Evolutionary conservation across 1,284 basidiomycete species (phyloP), one percentile per base, ranked within the genome.

Genomic region (Malassezia vespertilionis): DNA sequence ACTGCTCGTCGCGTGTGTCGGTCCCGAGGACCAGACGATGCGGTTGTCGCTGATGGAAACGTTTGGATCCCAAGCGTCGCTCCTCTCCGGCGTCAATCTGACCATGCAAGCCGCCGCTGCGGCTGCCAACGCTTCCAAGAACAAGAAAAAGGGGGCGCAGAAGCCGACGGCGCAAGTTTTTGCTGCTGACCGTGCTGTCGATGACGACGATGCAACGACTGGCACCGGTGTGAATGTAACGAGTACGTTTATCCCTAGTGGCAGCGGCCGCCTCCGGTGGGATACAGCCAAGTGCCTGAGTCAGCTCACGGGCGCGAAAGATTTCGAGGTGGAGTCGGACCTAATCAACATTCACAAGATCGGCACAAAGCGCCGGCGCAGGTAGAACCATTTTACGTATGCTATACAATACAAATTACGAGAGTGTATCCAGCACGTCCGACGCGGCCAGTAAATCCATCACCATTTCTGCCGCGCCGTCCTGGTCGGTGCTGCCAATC

Each of bases 281-380:
- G 67, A 68, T 45, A 57, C 58, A 14, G 65, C 65, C 31, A 66
- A 66, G 50, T 61, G 58, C 34, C 54, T 69, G 23, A 52, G 54
- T 38, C 63, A 66, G 53, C 55, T 69, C 2, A 66, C 63, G n/a
- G 44, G 56, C 14, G 67, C 67, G 28, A 61, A 61, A 46, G 67
- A 69, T 56, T 60, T 63, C 46, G 67, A 69, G 52, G 53, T 68
- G 18, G 67, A 69, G 52, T 58, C 59, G 35, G 67, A 69, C 47
- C 53, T 69, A 43, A 66, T 69, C 52, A 59, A 63, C 33, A 65
- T 69, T 28, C 58, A 64, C 46, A 66, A 69, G 53, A 60, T 55
- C 31, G 65, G 61, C 34, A 49, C 52, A 34, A 71, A 72, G 53
- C 57, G 69, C 40, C 40, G 56, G 23, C 47, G 47, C 23, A 33